Evolutionary conservation across 2,329 filamentous ascomycete genomes (phyloP), one percentile per base, ranked within the genome.

Genomic region (Botrytis byssoidea): DNA sequence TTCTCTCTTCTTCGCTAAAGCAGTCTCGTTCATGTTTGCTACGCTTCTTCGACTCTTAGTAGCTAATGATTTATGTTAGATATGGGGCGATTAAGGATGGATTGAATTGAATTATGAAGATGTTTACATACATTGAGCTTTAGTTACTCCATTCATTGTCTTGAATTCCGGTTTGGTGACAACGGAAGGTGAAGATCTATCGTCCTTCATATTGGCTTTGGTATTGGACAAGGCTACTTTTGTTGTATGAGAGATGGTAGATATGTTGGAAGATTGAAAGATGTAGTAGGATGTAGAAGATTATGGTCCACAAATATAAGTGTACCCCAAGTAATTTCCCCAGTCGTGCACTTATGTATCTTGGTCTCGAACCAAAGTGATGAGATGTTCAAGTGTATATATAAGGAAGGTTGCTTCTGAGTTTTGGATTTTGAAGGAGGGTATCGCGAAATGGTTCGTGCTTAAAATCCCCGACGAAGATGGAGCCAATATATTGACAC

Each of bases 371-470:
- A 42, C 61, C 40, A 46, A 35, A 44, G 35, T 42, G 18, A 68
- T 42, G 35, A 57, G 32, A 40, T 55, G 35, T 29, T 35, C 29
- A 46, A 48, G 40, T 44, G 59, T 37, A 37, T 16, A 60, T 40
- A 61, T 37, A 37, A 32, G 48, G 35, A 42, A 40, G 25, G 35
- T 18, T 10, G 25, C 8, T 9, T 68, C 51, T 55, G 35, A 42
- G n/a, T 20, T 55, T 68, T 55, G 46, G 16, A 68, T 22, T 48
- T 55, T 8, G 32, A 67, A 22, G 48, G 55, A 40, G 65, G 35
- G 48, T 42, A 68, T 55, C 48, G 48, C 32, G 65, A 68, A 42
- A 42, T 68, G 46, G 46, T 68, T 35, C 65, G 65, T 68, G 65
- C 65, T 55, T 68, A 29, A 68, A 67, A 29, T 55, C 22, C 35